These are phyloP conservation scores for Chytriomyces sp. DNA, from an alignment of 192 early-diverging fungal genomes.

Conservation along the genomic window DNA sequence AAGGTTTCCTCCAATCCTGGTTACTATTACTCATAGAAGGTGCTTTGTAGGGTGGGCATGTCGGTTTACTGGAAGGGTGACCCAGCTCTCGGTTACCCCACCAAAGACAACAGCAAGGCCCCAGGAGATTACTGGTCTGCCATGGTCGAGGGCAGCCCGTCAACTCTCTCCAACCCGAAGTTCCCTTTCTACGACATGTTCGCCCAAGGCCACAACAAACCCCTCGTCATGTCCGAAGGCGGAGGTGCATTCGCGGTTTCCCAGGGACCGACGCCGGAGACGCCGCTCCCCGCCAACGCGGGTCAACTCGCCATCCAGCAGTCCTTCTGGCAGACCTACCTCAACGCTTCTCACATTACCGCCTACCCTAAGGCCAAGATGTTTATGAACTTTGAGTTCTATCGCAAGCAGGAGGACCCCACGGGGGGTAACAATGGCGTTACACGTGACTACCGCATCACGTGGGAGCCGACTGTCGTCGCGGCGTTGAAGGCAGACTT, in stretches of 20 bases:
- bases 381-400: slow-evolving; percentile 29
- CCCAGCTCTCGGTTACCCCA: background rate
- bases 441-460: slow-evolving; percentile 28
- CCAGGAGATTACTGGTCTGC: background rate
- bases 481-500: slow-evolving; percentile 26
- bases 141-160: slow-evolving; percentile 18
- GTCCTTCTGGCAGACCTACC: slow-evolving; percentile 24
- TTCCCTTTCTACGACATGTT: slow-evolving; percentile 24
- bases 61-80: slow-evolving; percentile 25
- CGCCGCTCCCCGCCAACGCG: background rate
- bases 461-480: slow-evolving; percentile 12
- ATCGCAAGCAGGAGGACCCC: background rate
- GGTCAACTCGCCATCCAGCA: slow-evolving; percentile 13
- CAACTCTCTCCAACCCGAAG: background rate
- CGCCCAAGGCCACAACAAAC: background rate
- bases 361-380: slow-evolving; percentile 23
- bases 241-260: slow-evolving; percentile 19
- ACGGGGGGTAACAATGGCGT: background rate
- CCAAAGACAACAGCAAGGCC: background rate
- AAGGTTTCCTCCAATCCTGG: background rate
- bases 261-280: background rate
- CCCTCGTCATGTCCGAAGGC: slow-evolving; percentile 19
- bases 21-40: too few relatives aligned
- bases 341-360: slow-evolving; percentile 9
- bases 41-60: too few relatives aligned